phyloP scores from a whole-genome alignment of 345 rosid species.

The Melaleuca alternifolia region DNA sequence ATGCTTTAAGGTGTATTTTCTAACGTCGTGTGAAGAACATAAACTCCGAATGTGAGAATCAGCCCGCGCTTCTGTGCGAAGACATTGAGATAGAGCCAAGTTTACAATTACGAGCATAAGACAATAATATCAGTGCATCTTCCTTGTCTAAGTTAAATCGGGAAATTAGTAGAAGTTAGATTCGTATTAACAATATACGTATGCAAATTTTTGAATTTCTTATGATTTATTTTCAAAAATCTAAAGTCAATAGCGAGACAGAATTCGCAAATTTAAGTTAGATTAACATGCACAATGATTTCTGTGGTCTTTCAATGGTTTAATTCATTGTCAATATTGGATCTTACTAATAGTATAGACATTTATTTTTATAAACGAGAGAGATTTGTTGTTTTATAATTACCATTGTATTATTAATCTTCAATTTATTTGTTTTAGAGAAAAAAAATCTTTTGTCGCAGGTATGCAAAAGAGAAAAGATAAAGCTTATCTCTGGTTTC shows the following conservation, averaged over 20 bases:
- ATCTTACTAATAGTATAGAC: background rate
- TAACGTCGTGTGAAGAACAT: no score
- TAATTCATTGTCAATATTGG: fast-evolving
- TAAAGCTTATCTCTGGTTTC: background rate
- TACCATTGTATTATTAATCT: background rate
- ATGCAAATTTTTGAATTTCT: background rate
- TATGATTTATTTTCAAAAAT: background rate
- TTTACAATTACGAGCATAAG: background rate
- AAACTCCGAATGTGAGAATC: no score
- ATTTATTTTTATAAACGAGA: background rate
- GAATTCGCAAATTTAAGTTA: fast-evolving
- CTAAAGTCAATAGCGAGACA: fast-evolving
- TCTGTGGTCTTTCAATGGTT: fast-evolving
- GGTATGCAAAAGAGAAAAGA: background rate
- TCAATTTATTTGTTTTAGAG: fast-evolving
- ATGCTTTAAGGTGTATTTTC: no score
- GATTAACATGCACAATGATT: fast-evolving
- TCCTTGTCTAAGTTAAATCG: background rate
- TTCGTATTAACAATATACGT: background rate
- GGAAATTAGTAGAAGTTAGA: background rate
- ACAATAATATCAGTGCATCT: background rate
- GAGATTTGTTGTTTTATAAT: background rate
- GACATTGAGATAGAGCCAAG: no score
- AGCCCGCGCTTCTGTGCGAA: no score
- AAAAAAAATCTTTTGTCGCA: no score